These are phyloP conservation scores for Aspergillus asperescens DNA, from an alignment of 495 filamentous ascomycete genomes.

Conservation along the genomic window DNA sequence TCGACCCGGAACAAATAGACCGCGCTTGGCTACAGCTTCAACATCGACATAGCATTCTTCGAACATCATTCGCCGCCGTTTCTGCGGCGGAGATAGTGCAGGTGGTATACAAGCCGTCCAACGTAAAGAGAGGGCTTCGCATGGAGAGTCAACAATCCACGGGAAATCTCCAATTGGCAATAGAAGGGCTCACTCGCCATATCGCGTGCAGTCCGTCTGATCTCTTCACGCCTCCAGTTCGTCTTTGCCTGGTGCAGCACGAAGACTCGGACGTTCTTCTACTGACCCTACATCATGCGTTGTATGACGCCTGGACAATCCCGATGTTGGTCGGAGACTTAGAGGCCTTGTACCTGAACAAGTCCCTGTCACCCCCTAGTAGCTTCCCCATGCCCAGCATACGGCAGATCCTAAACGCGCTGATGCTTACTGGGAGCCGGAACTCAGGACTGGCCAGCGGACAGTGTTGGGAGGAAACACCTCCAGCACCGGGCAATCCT, in stretches of 20 bases:
- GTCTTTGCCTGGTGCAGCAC: neutral
- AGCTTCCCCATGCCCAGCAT: neutral
- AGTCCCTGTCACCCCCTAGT: neutral
- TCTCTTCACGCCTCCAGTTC: neutral
- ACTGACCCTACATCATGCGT: conserved; percentile 24
- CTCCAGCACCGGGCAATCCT: neutral
- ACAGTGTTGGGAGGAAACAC: neutral
- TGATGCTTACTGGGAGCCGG: neutral
- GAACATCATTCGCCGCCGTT: conserved; percentile 3
- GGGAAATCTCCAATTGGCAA: neutral
- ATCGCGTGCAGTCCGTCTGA: neutral
- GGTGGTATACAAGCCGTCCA: neutral
- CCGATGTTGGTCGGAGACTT: conserved; percentile 17
- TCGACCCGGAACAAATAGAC: conserved; percentile 30
- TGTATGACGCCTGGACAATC: conserved; percentile 27
- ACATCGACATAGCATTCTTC: conserved; percentile 3
- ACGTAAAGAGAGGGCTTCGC: neutral
- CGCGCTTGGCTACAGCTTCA: conserved; percentile 44
- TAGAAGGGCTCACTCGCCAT: neutral
- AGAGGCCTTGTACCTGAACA: conserved; percentile 11
- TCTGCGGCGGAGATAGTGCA: conserved; percentile 1
- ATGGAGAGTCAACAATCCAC: neutral
- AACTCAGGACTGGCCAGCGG: neutral
- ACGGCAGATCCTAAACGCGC: neutral
- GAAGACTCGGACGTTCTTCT: conserved; percentile 13